Conservation (phyloP, 2,329 filamentous ascomycete species). For the Colletotrichum musicola region DNA sequence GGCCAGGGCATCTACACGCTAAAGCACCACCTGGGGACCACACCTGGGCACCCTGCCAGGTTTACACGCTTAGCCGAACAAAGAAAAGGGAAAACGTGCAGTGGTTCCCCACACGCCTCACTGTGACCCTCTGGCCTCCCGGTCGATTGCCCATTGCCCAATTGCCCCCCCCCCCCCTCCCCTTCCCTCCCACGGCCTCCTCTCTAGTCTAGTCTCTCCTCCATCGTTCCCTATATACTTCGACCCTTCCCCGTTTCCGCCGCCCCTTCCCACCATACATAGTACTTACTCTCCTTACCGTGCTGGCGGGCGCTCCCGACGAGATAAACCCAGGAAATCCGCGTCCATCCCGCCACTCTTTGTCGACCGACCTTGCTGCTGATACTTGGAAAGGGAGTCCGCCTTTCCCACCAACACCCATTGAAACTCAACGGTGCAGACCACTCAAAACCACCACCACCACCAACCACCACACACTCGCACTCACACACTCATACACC, state of each 20-base stretch:
- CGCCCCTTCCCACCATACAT: constrained; percentile 5
- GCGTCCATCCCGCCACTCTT: constrained; percentile 9
- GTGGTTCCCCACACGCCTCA: constrained; percentile 12
- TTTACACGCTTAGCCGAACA: constrained; percentile 24
- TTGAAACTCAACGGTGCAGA: not conserved
- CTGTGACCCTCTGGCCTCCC: not conserved
- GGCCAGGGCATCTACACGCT: too few species aligned
- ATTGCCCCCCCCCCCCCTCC: not conserved
- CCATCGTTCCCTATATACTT: constrained; percentile 32
- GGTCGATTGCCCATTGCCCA: too few species aligned
- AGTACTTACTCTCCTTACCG: constrained; percentile 24
- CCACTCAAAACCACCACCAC: constrained; percentile 1
- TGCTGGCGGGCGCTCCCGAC: constrained; percentile 38
- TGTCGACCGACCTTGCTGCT: constrained; percentile 9
- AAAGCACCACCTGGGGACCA: not conserved
- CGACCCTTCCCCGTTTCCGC: constrained; percentile 33
- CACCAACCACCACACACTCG: not conserved
- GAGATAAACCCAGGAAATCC: constrained; percentile 24
- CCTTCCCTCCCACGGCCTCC: not conserved
- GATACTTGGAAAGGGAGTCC: constrained; percentile 11
- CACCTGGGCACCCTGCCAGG: not conserved
- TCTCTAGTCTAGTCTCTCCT: not conserved
- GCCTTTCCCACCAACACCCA: constrained; percentile 14
- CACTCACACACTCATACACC: too few species aligned
- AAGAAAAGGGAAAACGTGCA: constrained; percentile 38